Conservation (phyloP, 164 flowering plant genomes). For the Berberis thunbergii region DNA sequence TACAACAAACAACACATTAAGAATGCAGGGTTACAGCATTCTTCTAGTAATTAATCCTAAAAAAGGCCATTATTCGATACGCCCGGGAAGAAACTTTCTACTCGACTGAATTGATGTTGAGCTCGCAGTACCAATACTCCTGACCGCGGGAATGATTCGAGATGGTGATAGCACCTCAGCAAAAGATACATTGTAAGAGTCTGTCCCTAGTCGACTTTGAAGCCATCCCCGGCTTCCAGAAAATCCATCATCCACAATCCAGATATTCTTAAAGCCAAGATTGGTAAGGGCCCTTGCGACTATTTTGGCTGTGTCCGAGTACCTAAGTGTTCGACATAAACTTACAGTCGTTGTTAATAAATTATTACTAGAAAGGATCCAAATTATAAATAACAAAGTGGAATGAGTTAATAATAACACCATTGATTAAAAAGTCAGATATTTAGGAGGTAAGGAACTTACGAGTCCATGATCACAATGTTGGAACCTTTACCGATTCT, state of each 20-base stretch:
- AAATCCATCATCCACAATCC: conserved; percentile 83
- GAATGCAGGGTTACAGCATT: not conserved
- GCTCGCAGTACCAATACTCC: conserved; percentile 48
- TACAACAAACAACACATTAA: too few relatives aligned
- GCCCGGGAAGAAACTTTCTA: conserved; percentile 55
- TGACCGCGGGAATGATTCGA: conserved; percentile 45
- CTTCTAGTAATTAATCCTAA: not conserved
- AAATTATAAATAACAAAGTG: not conserved
- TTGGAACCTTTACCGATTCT: conserved; percentile 57
- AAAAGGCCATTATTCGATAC: conserved; percentile 17
- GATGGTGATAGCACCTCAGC: conserved; percentile 76
- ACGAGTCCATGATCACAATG: conserved; percentile 91
- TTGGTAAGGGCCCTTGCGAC: conserved; percentile 72
- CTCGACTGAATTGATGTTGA: conserved; percentile 18
- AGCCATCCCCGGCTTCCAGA: conserved; percentile 85
- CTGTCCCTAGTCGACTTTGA: conserved; percentile 83
- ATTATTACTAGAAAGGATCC: too few relatives aligned
- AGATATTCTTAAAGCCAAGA: conserved; percentile 76
- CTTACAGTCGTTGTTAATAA: not conserved
- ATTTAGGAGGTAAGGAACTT: conserved; percentile 20
- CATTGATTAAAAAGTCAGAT: not conserved
- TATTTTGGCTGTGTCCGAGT: conserved; percentile 70
- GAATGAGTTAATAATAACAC: not conserved
- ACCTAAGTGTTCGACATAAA: conserved; percentile 32
- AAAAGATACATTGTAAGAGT: conserved; percentile 56